Evolutionary conservation across 768 basidiomycete species (phyloP).

Genomic region (Sporobolomyces pararoseus): DNA sequence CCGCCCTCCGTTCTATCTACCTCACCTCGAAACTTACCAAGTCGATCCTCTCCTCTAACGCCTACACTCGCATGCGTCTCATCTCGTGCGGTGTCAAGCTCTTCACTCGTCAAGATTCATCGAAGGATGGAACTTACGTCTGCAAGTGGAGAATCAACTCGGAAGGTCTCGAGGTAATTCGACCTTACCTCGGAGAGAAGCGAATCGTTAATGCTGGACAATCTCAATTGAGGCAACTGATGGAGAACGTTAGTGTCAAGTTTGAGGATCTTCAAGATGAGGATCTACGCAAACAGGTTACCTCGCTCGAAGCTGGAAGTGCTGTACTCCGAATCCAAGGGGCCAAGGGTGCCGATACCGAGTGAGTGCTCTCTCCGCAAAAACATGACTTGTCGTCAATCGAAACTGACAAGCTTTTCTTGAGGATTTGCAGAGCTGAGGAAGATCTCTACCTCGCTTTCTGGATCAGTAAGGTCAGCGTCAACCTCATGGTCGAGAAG

Average conservation of each 20-base stretch:
- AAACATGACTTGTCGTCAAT: too few relatives aligned
- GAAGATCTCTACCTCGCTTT: constrained; percentile 84
- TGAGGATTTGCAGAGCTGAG: too few relatives aligned
- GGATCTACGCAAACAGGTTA: constrained; percentile 57
- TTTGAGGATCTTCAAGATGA: constrained; percentile 57
- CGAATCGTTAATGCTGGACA: constrained; percentile 63
- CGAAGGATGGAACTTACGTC: constrained; percentile 47
- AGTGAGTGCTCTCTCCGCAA: constrained; percentile 54
- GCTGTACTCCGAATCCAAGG: constrained; percentile 68
- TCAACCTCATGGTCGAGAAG: constrained; percentile 93
- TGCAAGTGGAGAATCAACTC: constrained; percentile 61
- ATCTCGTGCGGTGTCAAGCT: constrained; percentile 92
- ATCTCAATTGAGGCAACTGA: constrained; percentile 60
- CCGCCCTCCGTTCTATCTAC: constrained; percentile 74
- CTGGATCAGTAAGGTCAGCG: constrained; percentile 85
- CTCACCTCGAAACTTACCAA: constrained; percentile 81
- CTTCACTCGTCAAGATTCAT: constrained; percentile 81
- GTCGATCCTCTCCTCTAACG: constrained; percentile 71
- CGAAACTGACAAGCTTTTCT: too few relatives aligned
- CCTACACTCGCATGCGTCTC: constrained; percentile 76
- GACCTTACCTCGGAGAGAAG: constrained; percentile 70
- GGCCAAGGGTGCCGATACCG: constrained; percentile 56
- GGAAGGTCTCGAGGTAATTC: constrained; percentile 76
- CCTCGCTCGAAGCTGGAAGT: constrained; percentile 63
- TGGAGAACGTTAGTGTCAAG: constrained; percentile 76